A percentile compares a stretch with the other conserved stretches of the same genome.
phyloP scores from a whole-genome alignment of 2,329 filamentous ascomycete genomes.

The Aspergillus persii region DNA sequence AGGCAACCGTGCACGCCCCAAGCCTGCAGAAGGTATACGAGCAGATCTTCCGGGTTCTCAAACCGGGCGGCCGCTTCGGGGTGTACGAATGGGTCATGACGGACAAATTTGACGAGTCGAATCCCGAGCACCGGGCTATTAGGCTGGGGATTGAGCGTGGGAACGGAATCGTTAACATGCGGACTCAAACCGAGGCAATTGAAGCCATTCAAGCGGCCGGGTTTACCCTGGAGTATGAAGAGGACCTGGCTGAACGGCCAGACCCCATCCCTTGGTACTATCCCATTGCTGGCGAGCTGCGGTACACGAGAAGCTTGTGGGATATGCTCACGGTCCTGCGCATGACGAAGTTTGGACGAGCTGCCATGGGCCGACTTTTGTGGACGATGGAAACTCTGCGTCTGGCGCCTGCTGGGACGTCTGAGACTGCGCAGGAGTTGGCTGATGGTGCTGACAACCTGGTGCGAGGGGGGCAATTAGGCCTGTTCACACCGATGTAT shows the following conservation, averaged over 20 bases:
- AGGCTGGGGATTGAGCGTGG: slow-evolving; percentile 93
- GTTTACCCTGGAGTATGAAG: slow-evolving; percentile 77
- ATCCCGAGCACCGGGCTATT: slow-evolving; percentile 82
- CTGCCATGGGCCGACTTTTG: slow-evolving; percentile 71
- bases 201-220: slow-evolving; percentile 82
- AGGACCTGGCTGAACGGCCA: slow-evolving; percentile 79
- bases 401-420: slow-evolving; percentile 69
- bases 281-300: slow-evolving; percentile 80
- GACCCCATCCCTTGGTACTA: slow-evolving; percentile 90
- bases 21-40: slow-evolving; percentile 87
- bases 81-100: slow-evolving; percentile 99
- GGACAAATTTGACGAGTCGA: slow-evolving; percentile 85
- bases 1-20: slow-evolving; percentile 93
- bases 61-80: slow-evolving; percentile 92
- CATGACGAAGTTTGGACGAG: slow-evolving; percentile 83
- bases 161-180: slow-evolving; percentile 97
- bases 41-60: slow-evolving; percentile 91
- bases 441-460: slow-evolving; percentile 76
- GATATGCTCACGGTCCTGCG: slow-evolving; percentile 81
- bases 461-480: not conserved
- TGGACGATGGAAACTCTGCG: slow-evolving; percentile 64
- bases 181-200: slow-evolving; percentile 76
- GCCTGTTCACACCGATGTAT: slow-evolving; percentile 92
- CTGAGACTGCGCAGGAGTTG: slow-evolving; percentile 70
- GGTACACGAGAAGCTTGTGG: slow-evolving; percentile 73